Evolutionary conservation across 2,329 filamentous ascomycete species (phyloP).

Genomic region (Aureobasidium sp.): DNA sequence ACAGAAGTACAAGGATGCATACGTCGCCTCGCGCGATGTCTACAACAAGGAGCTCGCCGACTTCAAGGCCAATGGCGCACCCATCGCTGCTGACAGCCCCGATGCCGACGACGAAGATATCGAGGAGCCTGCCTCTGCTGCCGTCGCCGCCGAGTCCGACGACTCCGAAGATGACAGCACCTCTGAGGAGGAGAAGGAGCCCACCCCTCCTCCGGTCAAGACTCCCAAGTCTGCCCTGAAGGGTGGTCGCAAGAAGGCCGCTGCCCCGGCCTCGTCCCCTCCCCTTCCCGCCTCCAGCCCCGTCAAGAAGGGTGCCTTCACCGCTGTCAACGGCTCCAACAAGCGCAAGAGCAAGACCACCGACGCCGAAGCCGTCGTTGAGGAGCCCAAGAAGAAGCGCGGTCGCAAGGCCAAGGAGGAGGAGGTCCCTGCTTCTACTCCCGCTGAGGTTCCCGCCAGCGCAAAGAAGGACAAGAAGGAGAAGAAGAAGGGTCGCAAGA

Average conservation of each 20-base stretch:
- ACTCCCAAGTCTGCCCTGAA: constrained; percentile 23
- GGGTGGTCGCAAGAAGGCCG: constrained; percentile 23
- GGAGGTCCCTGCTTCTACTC: constrained; percentile 9
- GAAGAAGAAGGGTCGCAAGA: constrained; percentile 27
- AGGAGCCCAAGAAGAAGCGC: constrained; percentile 25
- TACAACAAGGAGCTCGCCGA: constrained; percentile 48
- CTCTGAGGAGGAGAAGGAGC: constrained; percentile 27
- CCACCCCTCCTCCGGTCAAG: constrained; percentile 22
- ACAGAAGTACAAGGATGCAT: constrained; percentile 49
- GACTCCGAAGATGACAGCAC: constrained; percentile 20
- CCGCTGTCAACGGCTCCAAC: constrained; percentile 15
- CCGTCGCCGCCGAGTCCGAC: constrained; percentile 11
- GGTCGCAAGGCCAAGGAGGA: constrained; percentile 22
- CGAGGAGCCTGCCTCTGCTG: not conserved
- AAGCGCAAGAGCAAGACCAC: constrained; percentile 20
- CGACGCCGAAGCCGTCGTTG: constrained; percentile 13
- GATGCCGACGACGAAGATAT: constrained; percentile 22
- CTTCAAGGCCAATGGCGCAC: constrained; percentile 43
- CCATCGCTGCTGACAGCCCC: constrained; percentile 26
- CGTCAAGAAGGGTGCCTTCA: constrained; percentile 16
- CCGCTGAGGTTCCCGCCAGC: constrained; percentile 13
- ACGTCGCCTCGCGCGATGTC: constrained; percentile 46
- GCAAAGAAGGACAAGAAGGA: constrained; percentile 21
- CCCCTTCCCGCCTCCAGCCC: constrained; percentile 17
- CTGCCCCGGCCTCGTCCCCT: constrained; percentile 18